A percentile compares a stretch with the other conserved stretches of the same genome.
phyloP scores from a whole-genome alignment of 2,329 filamentous ascomycete genomes.

The Neofusicoccum cordaticola region DNA sequence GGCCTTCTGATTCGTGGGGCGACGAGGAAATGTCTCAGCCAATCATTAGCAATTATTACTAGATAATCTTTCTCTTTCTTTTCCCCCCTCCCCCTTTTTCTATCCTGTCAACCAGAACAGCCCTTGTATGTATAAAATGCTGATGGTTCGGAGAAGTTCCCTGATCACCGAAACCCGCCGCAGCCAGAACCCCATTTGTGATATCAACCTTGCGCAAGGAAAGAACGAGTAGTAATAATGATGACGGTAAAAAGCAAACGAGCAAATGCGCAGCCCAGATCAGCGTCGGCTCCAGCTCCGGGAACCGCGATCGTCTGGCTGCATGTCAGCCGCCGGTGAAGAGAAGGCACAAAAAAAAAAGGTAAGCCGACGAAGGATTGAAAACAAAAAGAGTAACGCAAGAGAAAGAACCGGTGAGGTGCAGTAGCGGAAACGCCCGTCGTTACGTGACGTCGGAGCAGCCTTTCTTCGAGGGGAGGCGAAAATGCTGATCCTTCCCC shows the following conservation, averaged over 20 bases:
- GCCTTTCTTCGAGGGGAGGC: not conserved
- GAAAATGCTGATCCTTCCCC: not conserved
- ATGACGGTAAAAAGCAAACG: not conserved
- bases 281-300: not conserved
- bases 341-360: not conserved
- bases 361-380: not conserved
- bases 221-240: not conserved
- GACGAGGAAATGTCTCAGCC: not conserved
- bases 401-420: not conserved
- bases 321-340: constrained; percentile 1
- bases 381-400: not conserved
- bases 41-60: constrained; percentile 14
- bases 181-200: not conserved
- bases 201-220: not conserved
- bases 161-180: not conserved
- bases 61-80: not conserved
- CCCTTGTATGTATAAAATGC: not conserved
- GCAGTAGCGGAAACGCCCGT: not conserved
- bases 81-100: not conserved
- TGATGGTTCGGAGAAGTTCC: not conserved
- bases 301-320: not conserved
- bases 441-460: constrained; percentile 5
- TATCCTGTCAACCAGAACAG: not conserved
- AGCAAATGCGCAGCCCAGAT: not conserved
- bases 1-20: not conserved